A percentile compares a stretch with the other conserved stretches of the same genome.
phyloP scores from a whole-genome alignment of 352 stramenopile species.

The Elongisporangium undulatum region DNA sequence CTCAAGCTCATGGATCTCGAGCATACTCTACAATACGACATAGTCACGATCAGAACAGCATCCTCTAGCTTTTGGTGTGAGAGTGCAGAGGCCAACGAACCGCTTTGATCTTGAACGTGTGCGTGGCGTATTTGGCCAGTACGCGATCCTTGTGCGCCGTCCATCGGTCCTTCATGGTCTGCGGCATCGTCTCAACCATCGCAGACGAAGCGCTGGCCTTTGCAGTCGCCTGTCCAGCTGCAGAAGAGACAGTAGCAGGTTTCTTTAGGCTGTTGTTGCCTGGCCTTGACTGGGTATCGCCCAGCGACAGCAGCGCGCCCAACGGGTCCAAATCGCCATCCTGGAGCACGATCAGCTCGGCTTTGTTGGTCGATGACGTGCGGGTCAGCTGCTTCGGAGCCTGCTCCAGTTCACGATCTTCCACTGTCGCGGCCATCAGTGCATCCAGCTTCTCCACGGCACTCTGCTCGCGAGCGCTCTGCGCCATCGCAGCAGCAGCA shows the following conservation, averaged over 20 bases:
- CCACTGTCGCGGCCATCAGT: slow-evolving; percentile 2
- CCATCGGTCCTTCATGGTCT: slow-evolving; percentile 59
- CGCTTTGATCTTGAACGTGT: slow-evolving; percentile 77
- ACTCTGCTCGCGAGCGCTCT: slow-evolving; percentile 2
- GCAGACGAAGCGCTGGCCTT: not conserved
- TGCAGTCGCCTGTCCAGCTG: not conserved
- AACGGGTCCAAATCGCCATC: slow-evolving; percentile 70
- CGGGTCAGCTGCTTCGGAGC: slow-evolving; percentile 6
- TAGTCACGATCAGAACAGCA: not conserved
- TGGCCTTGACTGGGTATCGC: not conserved
- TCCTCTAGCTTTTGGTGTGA: not conserved
- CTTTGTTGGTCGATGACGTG: not conserved
- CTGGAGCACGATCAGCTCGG: slow-evolving; percentile 55
- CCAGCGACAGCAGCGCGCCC: slow-evolving; percentile 36
- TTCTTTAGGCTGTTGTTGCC: not conserved
- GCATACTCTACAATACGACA: slow-evolving; percentile 38
- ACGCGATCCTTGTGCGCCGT: slow-evolving; percentile 63
- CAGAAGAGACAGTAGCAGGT: not conserved
- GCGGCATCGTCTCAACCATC: not conserved
- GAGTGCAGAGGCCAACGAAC: slow-evolving; percentile 11
- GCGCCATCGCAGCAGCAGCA: slow-evolving; percentile 3
- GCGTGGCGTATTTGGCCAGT: slow-evolving; percentile 51
- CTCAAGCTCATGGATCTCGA: slow-evolving; percentile 68
- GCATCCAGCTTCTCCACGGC: not conserved
- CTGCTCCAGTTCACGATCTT: slow-evolving; percentile 1